phyloP scores from a whole-genome alignment of 163 green algal species.

The Chlorella variabilis region DNA sequence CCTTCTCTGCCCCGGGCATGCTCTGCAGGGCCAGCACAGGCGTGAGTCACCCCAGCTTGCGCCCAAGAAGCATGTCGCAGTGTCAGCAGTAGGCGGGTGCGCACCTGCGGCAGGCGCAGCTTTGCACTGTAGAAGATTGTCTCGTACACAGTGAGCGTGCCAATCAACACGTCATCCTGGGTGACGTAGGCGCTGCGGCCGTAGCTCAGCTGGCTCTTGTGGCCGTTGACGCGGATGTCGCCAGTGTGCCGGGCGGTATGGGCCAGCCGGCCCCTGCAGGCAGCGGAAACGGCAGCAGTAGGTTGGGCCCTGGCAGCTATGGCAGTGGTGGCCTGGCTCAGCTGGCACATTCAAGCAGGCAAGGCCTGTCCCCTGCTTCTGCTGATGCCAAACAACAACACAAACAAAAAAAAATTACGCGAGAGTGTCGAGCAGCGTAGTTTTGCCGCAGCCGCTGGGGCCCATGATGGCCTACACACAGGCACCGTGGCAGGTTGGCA shows the following conservation, averaged over 20 bases:
- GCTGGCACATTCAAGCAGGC: no score
- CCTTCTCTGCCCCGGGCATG: slow-evolving; percentile 30
- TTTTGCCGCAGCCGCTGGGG: slow-evolving; percentile 74
- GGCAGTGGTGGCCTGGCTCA: no score
- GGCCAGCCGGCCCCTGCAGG: slow-evolving; percentile 38
- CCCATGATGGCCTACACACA: slow-evolving; percentile 74
- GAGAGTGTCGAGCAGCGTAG: slow-evolving; percentile 81
- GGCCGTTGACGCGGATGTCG: slow-evolving; percentile 49
- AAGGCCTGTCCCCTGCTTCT: no score
- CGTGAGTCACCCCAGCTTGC: no score
- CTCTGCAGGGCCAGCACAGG: background rate
- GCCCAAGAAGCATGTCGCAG: no score
- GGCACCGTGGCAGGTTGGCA: no score
- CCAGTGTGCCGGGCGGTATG: background rate
- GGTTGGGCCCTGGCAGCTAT: background rate
- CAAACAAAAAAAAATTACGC: slow-evolving; percentile 41
- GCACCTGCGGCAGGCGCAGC: slow-evolving; percentile 50
- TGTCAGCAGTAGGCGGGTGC: no score
- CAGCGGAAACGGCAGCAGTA: background rate
- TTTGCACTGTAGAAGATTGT: slow-evolving; percentile 58
- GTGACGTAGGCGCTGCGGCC: slow-evolving; percentile 48
- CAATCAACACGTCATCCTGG: slow-evolving; percentile 52
- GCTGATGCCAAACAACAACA: no score
- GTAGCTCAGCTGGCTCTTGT: slow-evolving; percentile 32
- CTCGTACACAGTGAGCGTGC: slow-evolving; percentile 75